Evolutionary conservation across 2,329 filamentous ascomycete genomes (phyloP), one percentile per base, ranked within the genome.

Genomic region (Neopestalotiopsis clavispora): DNA sequence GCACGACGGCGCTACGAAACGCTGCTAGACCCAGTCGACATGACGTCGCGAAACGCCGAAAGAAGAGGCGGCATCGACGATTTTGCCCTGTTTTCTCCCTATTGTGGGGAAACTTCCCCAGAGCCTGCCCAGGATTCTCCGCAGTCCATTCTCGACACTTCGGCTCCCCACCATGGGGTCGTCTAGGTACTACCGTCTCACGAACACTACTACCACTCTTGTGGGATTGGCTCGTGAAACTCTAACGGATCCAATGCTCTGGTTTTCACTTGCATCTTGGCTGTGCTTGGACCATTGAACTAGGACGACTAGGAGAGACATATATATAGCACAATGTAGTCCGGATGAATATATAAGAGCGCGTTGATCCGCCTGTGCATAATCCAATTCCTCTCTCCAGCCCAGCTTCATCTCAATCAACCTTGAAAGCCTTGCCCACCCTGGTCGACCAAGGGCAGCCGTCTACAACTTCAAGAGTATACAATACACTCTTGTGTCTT

Each of bases 91-190:
- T 64, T 45, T 49, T 49, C 40, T 20, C 34, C 34, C 10, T 34
- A 40, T 40, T 64, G 61, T 49, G 61, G 61, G 40, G 61, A 52
- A 45, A 32, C 59, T 20, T 28, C 38, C n/a, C 40, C 61, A 42
- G n/a, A 9, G 34, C 34, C 23, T 28, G 34, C 34, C 61, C 20
- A 49, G 38, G 61, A 17, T 64, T 64, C 61, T 64, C 61, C 40
- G 40, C 61, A 64, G 61, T 64, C 61, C 34, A 52, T 45, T 49
- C 38, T 64, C 61, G 40, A 64, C n/a, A 32, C 61, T 64, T 62
- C 30, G 38, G 20, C 49, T n/a, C 61, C 42, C 61, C 30, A 45
- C 38, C 20, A 42, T 34, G 61, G 61, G 61, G 57, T 30, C 23
- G 23, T 28, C 23, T 28, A 28, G 23, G 23, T 28, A 28, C 23